Percentiles rank a stretch among this genome's conserved stretches.
Conservation (phyloP, 192 early-diverging fungal species). For the Coemansia sp. region DNA sequence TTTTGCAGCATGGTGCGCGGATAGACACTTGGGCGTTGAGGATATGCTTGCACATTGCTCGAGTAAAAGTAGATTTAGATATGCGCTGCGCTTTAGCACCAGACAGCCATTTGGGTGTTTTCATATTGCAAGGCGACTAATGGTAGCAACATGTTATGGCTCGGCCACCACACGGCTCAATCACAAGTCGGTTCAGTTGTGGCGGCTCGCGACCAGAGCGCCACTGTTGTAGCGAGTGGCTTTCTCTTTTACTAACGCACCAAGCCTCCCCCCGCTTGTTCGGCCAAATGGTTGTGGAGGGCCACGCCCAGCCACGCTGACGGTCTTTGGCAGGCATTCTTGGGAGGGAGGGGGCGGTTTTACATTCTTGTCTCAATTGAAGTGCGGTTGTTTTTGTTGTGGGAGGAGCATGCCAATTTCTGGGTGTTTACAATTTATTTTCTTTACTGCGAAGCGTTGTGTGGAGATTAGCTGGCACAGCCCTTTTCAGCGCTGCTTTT, state of each 20-base stretch:
- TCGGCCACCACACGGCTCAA: background rate
- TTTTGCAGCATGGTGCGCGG: constrained; percentile 89
- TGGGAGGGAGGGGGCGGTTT: constrained; percentile 2
- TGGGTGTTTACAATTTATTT: background rate
- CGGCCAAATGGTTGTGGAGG: background rate
- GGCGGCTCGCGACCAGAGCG: background rate
- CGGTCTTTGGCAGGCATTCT: background rate
- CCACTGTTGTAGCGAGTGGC: background rate
- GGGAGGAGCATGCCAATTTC: background rate
- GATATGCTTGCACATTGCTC: constrained; percentile 92
- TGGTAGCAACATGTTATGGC: background rate
- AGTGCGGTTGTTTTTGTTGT: constrained; percentile 14
- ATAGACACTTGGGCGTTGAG: constrained; percentile 96
- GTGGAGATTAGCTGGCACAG: constrained; percentile 1
- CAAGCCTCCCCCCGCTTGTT: background rate
- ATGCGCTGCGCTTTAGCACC: background rate
- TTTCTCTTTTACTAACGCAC: background rate
- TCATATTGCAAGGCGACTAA: too few relatives aligned
- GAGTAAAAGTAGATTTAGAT: background rate
- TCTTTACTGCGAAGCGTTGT: background rate
- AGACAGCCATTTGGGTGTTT: too few relatives aligned
- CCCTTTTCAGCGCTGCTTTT: constrained; percentile 6
- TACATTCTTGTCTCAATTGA: constrained; percentile 15
- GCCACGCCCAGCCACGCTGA: background rate
- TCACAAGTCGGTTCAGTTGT: background rate